Base-by-base conservation (phyloP, 768 basidiomycete species). In the Podaxis sp. region DNA sequence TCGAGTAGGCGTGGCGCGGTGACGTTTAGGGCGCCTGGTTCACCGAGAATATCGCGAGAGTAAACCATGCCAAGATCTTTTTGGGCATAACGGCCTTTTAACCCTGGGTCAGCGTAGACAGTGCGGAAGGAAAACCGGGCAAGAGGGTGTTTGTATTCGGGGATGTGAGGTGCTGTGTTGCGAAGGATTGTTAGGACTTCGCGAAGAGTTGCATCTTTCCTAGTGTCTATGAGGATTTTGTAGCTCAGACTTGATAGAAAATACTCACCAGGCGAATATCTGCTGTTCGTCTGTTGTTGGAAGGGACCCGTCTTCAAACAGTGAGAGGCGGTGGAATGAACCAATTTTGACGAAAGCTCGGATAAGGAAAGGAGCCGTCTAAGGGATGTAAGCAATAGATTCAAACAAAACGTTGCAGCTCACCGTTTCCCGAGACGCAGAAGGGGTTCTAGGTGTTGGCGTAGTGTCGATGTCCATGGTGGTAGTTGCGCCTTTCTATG, bases 11-110 rank as follows among this genome's bases (percentile, higher is more conserved):
- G 82, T 0, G 87, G 81, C 0, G 89, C 89, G 5, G 84, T 77
- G 13, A 72, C 72, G 44, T 81, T 78, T 22, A 89, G 72, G 1
- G 87, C 74, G 38, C 90, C 90, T 3, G 89, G 88, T 72, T 92
- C 92, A 53, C 91, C 91, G 2, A 92, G 83, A 66, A 93, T 89
- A 74, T 93, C 93, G 65, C 92, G 87, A 49, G 91, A 90, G 73
- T 91, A 90, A 42, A 94, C 88, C 68, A 83, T 83, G 28, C 92
- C 92, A 48, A 94, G 84, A 48, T 94, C 92, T 75, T 93, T 93
- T 71, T 85, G 83, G 0, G 86, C 77, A 66, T 87, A 90, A 15
- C 85, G 83, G 4, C 91, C 92, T 66, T 88, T 86, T 72, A 84
- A 85, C 5, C 84, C 81, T 8, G 86, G 79, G 71, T 93, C 92